phyloP scores from a whole-genome alignment of 2,329 filamentous ascomycete genomes.

The Ophiostoma triangulosporum region DNA sequence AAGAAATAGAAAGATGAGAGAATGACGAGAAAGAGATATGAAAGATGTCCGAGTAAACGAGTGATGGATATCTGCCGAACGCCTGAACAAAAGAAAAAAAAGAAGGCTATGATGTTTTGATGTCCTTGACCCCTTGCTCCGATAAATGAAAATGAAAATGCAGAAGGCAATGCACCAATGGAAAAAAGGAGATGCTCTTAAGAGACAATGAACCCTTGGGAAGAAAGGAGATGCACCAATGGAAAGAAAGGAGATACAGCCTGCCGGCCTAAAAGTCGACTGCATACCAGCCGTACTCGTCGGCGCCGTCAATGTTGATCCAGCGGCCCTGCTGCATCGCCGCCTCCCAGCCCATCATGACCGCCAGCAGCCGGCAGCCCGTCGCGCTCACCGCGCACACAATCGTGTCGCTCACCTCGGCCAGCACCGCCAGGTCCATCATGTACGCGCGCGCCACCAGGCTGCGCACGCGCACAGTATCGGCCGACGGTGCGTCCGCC shows the following conservation, averaged over 20 bases:
- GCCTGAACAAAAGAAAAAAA: not conserved
- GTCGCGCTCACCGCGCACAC: slow-evolving; percentile 64
- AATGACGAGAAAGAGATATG: not conserved
- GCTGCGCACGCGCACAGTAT: slow-evolving; percentile 55
- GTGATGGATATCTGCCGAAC: slow-evolving; percentile 1
- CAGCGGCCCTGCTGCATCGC: slow-evolving; percentile 48
- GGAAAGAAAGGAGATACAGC: no score
- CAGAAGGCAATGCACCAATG: no score
- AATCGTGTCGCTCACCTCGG: slow-evolving; percentile 52
- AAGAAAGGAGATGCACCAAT: not conserved
- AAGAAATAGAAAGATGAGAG: not conserved
- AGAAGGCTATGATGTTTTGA: not conserved
- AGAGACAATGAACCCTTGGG: no score
- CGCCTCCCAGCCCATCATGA: slow-evolving; percentile 78
- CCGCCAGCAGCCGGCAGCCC: slow-evolving; percentile 61
- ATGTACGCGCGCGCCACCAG: slow-evolving; percentile 69
- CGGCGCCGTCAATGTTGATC: slow-evolving; percentile 75
- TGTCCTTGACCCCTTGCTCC: not conserved
- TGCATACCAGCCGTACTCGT: slow-evolving; percentile 44
- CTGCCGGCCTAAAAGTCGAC: slow-evolving; percentile 2
- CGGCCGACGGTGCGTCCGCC: slow-evolving; percentile 24
- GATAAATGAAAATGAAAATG: not conserved
- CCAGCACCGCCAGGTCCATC: slow-evolving; percentile 65
- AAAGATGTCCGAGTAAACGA: not conserved
- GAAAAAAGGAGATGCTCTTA: no score